Evolutionary conservation across 106 monocot genomes (phyloP).

Genomic region (Allium sativum): DNA sequence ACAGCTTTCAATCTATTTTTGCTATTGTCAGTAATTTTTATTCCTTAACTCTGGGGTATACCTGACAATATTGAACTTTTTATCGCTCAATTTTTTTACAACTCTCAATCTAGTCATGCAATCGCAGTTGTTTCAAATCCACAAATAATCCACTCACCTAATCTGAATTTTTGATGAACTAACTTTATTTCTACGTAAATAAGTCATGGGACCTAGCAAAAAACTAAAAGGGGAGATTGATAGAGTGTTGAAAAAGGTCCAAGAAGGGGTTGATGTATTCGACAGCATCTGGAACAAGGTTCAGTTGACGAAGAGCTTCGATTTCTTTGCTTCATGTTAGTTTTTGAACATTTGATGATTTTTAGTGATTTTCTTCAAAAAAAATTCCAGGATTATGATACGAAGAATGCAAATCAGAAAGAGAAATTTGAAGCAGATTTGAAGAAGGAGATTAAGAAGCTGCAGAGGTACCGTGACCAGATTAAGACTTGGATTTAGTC

Average conservation of each 20-base stretch:
- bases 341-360: conserved; percentile 2
- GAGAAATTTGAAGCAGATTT: conserved; percentile 96
- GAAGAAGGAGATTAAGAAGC: conserved; percentile 98
- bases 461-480: conserved; percentile 93
- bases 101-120: no score
- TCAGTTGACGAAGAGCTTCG: conserved; percentile 1
- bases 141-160: no score
- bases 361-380: neutral
- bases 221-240: conserved; percentile 98
- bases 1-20: no score
- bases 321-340: neutral
- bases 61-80: no score
- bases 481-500: conserved; percentile 97
- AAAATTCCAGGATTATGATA: conserved; percentile 63
- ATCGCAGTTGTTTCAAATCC: no score
- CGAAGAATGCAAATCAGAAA: conserved; percentile 92
- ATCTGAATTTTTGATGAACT: no score
- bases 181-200: neutral
- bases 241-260: conserved; percentile 87
- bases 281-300: conserved; percentile 99
- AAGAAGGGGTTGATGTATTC: conserved; percentile 92
- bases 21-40: no score
- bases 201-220: conserved; percentile 73
- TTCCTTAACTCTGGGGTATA: no score
- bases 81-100: no score